A percentile compares a stretch with the other conserved stretches of the same genome.
Evolutionary conservation across 257 asterid species (phyloP).

Genomic region (Verbascum thapsus): DNA sequence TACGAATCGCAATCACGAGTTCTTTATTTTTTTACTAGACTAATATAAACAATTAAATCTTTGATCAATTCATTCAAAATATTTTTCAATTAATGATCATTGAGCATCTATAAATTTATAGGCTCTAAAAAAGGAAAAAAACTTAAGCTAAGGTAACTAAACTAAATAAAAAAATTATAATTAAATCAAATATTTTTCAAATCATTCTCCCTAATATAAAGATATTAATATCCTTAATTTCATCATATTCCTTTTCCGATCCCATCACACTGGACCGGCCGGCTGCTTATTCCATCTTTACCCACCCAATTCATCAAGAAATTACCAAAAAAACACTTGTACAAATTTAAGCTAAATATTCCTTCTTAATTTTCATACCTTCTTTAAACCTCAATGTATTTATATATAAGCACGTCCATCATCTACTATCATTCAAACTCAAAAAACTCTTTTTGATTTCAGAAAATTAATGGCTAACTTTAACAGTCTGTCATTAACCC

Average conservation of each 20-base stretch:
- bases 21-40: too few species aligned
- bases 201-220: too few species aligned
- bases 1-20: too few species aligned
- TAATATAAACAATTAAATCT: too few species aligned
- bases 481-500: not conserved
- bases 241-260: too few species aligned
- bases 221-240: too few species aligned
- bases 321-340: not conserved
- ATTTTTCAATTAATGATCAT: too few species aligned
- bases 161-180: too few species aligned
- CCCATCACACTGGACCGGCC: not conserved
- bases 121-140: not conserved
- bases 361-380: not conserved
- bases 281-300: conserved; percentile 30
- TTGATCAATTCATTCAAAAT: too few species aligned
- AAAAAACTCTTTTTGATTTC: not conserved
- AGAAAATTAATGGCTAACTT: conserved; percentile 23
- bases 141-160: too few species aligned
- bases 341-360: conserved; percentile 5
- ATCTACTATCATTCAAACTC: not conserved
- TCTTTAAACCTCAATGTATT: not conserved
- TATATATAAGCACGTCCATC: conserved; percentile 30
- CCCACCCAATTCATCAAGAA: conserved; percentile 25
- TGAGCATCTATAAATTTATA: too few species aligned
- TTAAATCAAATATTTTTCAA: too few species aligned